Base-by-base conservation (phyloP, 805 yeast species). In the Phaffomyces antillensis region DNA sequence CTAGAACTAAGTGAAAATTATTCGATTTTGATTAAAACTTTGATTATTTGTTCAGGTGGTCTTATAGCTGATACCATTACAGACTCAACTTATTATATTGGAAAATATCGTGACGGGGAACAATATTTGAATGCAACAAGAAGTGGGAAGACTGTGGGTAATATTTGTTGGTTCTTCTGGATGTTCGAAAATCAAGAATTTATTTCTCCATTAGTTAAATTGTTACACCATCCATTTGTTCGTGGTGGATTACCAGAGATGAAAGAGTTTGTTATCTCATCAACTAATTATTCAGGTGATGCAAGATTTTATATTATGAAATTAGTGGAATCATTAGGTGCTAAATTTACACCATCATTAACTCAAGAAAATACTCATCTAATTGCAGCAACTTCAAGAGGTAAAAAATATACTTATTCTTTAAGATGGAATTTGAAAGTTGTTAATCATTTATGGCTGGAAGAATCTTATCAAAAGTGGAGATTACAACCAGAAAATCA, bases 401-500 rank as follows among this genome's bases (percentile, higher is more conserved):
- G 99, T 2, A 76, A 73, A 45, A 91, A 91, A 63, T 87, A 76
- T 55, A 75, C 73, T 11, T 87, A 89, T 16, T 95, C 93, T 0
- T 59, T 68, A 32, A 72, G 73, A 49, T 89, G 96, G 96, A 48
- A 43, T 5, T 65, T 86, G 20, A 71, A 72, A 28, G 68, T 83
- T 2, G 81, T 86, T 1, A 89, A 85, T 56, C 96, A 88, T 62
- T 58, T 81, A 13, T 91, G 99, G 99, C 63, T 91, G 13, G 98
- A 91, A 57, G 90, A 86, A 44, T 75, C 88, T 36, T 91, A 73
- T 50, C 67, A 75, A 0, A 62, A 71, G 39, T 85, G 93, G 90
- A 65, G 64, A 41, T 52, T 71, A 6, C 71, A 74, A 52, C 77
- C 79, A 34, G 71, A 62, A 5, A 53, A 64, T 0, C 56, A 61